Evolutionary conservation across 495 filamentous ascomycete genomes (phyloP), one percentile per base, ranked within the genome.

Genomic region (Neurospora sp.): DNA sequence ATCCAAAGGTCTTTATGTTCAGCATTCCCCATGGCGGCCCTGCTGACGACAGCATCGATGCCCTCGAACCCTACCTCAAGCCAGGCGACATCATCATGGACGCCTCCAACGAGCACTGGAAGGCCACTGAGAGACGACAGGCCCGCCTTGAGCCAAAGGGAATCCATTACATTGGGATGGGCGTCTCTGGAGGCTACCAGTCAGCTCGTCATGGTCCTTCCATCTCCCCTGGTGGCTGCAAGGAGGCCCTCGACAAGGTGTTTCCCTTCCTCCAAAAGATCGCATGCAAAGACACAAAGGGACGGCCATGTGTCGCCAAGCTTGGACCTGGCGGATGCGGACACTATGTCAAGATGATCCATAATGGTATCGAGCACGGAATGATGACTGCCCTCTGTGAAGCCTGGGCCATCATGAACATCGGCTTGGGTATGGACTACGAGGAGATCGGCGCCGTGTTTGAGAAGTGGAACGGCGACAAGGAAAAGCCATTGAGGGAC

Each of bases 321-420:
- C 83, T 90, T 75, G 91, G 91, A 0, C 87, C 86, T 5, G 89
- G 87, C 2, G 90, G 92, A 3, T 85, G 87, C 1, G 91, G 91
- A 2, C 89, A 93, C 79, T 93, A 89, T 76, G 90, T 92, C 41
- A 93, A 94, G 80, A 93, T 93, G 90, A 86, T 92, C 0, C 91
- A 93, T 76, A 92, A 93, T 77, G 90, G 90, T 14, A 92, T 93
- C 69, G 90, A 94, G 79, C 90, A 92, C 69, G 90, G 89, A 20
- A 91, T 93, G 89, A 82, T 78, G 62, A 76, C 77, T 42, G 74
- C 73, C 70, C 73, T 82, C 18, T 86, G 85, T 39, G 91, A 93
- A 78, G 88, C 88, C 3, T 94, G 90, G 89, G 85, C 84, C 1
- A 86, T 92, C 31, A 87, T 94, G 80, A 82, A 84, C 41, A 85